A percentile compares a stretch with the other conserved stretches of the same genome.
These are phyloP conservation scores for Salix arbutifolia DNA, from an alignment of 345 rosid genomes.

Conservation along the genomic window DNA sequence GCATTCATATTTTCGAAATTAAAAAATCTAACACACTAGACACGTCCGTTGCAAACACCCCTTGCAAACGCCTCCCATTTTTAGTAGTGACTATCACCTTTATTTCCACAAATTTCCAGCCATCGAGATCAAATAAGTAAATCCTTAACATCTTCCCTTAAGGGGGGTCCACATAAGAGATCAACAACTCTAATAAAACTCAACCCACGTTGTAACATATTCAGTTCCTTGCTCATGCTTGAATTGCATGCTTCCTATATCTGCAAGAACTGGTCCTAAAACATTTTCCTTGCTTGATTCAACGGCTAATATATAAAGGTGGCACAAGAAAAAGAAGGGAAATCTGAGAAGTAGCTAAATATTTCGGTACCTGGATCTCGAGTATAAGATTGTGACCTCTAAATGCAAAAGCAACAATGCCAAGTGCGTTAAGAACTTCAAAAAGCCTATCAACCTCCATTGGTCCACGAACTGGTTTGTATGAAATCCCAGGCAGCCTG, in stretches of 20 bases:
- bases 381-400: conserved; percentile 49
- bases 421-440: conserved; percentile 29
- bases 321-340: not conserved
- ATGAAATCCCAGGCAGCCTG: conserved; percentile 29
- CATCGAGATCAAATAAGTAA: not conserved
- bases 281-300: not conserved
- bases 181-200: no score
- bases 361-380: conserved; percentile 36
- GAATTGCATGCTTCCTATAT: not conserved
- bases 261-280: not conserved
- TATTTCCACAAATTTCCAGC: not conserved
- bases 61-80: no score
- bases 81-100: not conserved
- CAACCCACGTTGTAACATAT: not conserved
- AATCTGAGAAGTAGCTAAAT: not conserved
- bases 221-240: not conserved
- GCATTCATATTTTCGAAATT: not conserved
- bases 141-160: no score
- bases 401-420: conserved; percentile 43
- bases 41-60: no score
- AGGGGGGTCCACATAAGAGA: no score
- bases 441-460: conserved; percentile 5
- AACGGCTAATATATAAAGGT: not conserved
- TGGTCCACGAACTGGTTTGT: conserved; percentile 17
- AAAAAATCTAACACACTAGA: not conserved